Evolutionary conservation across 2,329 filamentous ascomycete species (phyloP), one percentile per base, ranked within the genome.

Genomic region (Fusarium zealandicum): DNA sequence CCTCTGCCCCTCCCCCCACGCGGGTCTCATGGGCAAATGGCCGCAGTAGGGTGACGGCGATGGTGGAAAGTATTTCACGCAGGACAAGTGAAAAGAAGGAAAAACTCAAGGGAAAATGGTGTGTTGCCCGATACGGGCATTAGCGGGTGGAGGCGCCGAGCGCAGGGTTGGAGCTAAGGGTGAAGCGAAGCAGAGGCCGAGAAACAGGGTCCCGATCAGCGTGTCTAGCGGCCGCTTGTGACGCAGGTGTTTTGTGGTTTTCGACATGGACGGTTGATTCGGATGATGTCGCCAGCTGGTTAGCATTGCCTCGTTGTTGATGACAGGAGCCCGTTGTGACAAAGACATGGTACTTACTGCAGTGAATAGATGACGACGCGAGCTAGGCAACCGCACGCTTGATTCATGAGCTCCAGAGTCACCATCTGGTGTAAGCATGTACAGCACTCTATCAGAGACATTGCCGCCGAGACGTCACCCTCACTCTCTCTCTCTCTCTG

Each of bases 141-240:
- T 40, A 46, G 33, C 30, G 28, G 42, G 58, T 62, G 58, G 59
- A 54, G 40, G 47, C 41, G 38, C 47, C 37, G 30, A 44, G 30
- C 33, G 13, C 16, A 39, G 17, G 42, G 36, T 35, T 36, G 35
- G 37, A 31, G 31, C 44, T 35, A 37, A n/a, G 17, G 30, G 22
- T 17, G 47, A 35, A 32, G 33, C 20, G 25, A 32, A 32, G 39
- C 47, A 38, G 40, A 32, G 28, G n/a, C 36, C 30, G 32, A 22
- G 16, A 38, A 36, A 33, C 54, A 53, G 46, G 50, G 59, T 62
- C 58, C 55, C 39, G 45, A 52, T 62, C 58, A 32, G 30, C 54
- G n/a, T 28, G 17, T 52, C 42, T 33, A 31, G 28, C 16, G 18
- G 22, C 37, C 45, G 42, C 54, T 62, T 62, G 54, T 62, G 54